Base-by-base conservation (phyloP, 306 rosid species). In the Casuarina glauca region DNA sequence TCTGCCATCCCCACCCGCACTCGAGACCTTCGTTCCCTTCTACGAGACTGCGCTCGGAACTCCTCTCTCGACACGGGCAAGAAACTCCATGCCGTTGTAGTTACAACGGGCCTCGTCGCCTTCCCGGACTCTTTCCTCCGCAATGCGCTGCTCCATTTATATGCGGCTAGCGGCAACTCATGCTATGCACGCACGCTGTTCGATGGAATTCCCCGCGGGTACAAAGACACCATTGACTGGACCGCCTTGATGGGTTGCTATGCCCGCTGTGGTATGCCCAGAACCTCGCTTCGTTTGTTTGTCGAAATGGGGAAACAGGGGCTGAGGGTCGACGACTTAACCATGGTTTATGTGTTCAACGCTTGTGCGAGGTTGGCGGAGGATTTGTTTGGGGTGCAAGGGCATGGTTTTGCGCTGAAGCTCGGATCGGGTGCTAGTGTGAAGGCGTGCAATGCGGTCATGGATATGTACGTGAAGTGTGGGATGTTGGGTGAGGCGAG, bases 401-500 rank as follows among this genome's bases (percentile, higher is more conserved):
- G 83, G 60, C 96, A 93, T 67, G 88, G 79, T 17, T 53, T 75
- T 45, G 43, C 67, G 60, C 78, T 83, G 81, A 90, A 88, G 76
- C 60, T 76, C 57, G 91, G 96, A 66, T 82, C 84, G 49, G 57
- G 7, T 61, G 77, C 74, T 63, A 43, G 53, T 72, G 83, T 84
- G 13, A 90, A 78, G 70, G 84, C 79, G 4, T 87, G 91, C 82
- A 93, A 89, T 72, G 90, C 88, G 11, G 78, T 81, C 68, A 86
- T 93, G 96, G 89, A 93, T 82, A 67, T 85, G 85, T 93, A 90
- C 36, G 96, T 87, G 6, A 90, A 87, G 82, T 89, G 93, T 75
- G 86, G 89, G 36, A 66, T 83, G 58, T 6, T 89, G 81, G 71
- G 79, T 43, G 88, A 75, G 77, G 93, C 87, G 19, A 90, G 69